Conservation (phyloP, 495 filamentous ascomycete genomes). For the Rhypophila decipiens region DNA sequence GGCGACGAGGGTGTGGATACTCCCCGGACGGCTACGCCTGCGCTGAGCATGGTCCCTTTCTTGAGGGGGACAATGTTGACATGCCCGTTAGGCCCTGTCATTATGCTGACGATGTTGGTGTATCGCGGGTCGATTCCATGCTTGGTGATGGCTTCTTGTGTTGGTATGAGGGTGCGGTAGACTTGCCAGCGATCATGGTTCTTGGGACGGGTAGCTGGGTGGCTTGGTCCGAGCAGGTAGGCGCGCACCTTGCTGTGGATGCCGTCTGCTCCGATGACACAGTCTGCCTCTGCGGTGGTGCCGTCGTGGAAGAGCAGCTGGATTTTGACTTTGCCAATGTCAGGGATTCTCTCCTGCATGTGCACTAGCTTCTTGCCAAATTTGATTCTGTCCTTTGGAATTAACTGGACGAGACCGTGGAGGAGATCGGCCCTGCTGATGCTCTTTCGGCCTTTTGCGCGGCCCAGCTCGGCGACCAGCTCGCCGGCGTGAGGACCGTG, state of each 20-base stretch:
- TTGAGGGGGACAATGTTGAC: conserved; percentile 34
- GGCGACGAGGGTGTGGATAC: too few species aligned
- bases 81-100: conserved; percentile 30
- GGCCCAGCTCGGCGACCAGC: conserved; percentile 30
- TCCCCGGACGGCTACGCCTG: conserved; percentile 28
- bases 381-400: conserved; percentile 18
- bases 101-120: conserved; percentile 24
- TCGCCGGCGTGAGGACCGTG: conserved; percentile 23
- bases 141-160: conserved; percentile 19
- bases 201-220: conserved; percentile 32
- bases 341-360: conserved; percentile 14
- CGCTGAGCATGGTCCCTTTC: conserved; percentile 33
- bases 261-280: conserved; percentile 42
- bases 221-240: conserved; percentile 32
- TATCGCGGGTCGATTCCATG: conserved; percentile 24
- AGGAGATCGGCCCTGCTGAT: conserved; percentile 32
- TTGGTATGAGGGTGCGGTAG: conserved; percentile 35
- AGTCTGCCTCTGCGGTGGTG: conserved; percentile 21
- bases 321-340: conserved; percentile 11
- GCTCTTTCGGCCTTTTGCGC: conserved; percentile 33
- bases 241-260: conserved; percentile 36
- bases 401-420: conserved; percentile 20
- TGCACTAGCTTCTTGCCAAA: conserved; percentile 25
- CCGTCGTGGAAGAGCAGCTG: conserved; percentile 30
- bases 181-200: conserved; percentile 39